Base-by-base conservation (phyloP, 345 rosid species). In the Bruguiera sexangula region DNA sequence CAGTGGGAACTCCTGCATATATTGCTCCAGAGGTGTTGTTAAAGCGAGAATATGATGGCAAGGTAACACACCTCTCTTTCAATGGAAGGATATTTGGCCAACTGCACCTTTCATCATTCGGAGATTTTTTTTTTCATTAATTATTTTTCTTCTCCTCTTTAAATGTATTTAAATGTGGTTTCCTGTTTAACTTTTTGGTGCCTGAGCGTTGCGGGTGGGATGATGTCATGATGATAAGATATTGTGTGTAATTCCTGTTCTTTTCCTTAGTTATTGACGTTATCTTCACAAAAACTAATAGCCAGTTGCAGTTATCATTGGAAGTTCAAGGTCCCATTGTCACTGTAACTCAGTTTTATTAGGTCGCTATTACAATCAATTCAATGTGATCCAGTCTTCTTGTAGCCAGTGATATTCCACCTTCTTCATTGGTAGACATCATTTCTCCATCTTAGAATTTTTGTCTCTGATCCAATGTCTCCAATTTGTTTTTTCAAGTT, bases 1-100 rank as follows among this genome's bases (percentile, higher is more conserved):
- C 80, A 0, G 80, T 76, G 63, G 80, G 80, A 63, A 76, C 80
- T 55, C 80, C 80, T 31, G 80, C 80, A 39, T 76, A 76, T 66
- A 76, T 76, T 22, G 80, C 80, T 62, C 80, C 80, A 46, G 80
- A 72, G 58, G 73, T 76, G 50, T 63, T 76, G 53, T 48, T 63
- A 69, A 67, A 60, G 62, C 76, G 68, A 43, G 73, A 76, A 51
- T 76, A 76, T 50, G 80, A 76, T 67, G 80, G 80, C 46, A 76
- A 76, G 80, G 80, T 76, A 66, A 53, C 16, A 34, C 57, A 22
- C 48, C 37, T 19, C 11, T 53, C 57, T 29, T 60, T 24, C 34
- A 13, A 13, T 51, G 30, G 21, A 52, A 19, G 13, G 19, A 13
- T 9, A 16, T 27, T 54, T 66, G 22, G 21, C 53, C 1, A 31